Percentiles rank a stretch among this genome's conserved stretches.
phyloP scores from a whole-genome alignment of 208 protist genomes.

The Leishmania amazonensis region DNA sequence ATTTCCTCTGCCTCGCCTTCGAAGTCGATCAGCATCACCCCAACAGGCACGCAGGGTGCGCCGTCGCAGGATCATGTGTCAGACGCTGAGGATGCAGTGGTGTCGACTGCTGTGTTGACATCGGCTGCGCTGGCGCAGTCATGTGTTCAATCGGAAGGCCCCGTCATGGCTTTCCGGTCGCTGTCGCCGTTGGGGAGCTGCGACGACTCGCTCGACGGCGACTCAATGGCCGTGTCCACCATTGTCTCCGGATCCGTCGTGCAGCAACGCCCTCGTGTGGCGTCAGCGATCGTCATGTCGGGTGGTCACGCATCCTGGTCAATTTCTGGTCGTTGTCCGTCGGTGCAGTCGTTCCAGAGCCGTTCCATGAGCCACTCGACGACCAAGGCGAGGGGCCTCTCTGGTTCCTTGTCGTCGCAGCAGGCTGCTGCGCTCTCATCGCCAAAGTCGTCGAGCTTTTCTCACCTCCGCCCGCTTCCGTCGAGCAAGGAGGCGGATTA shows the following conservation, averaged over 20 bases:
- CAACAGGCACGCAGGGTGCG: not conserved
- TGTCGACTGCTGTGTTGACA: not conserved
- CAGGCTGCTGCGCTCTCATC: not conserved
- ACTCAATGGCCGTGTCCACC: not conserved
- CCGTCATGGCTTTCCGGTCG: not conserved
- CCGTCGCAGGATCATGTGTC: not conserved
- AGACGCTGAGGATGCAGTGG: not conserved
- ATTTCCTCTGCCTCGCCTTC: not conserved
- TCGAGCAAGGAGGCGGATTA: slow-evolving; percentile 26
- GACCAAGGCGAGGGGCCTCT: not conserved
- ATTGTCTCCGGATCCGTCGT: not conserved
- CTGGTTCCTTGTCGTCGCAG: not conserved
- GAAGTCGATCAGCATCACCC: not conserved
- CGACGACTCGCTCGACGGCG: not conserved
- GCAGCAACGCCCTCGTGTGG: slow-evolving; percentile 2
- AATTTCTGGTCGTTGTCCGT: not conserved
- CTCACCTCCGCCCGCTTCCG: slow-evolving; percentile 6
- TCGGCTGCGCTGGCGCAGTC: not conserved
- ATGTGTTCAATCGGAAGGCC: not conserved
- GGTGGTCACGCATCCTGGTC: too few species aligned
- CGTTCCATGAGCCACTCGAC: not conserved
- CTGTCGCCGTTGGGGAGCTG: not conserved
- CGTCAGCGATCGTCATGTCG: not conserved
- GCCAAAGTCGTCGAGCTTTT: not conserved
- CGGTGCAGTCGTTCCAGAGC: not conserved